Evolutionary conservation across 305 asterid genomes (phyloP).

Genomic region (Coffea humblotiana): DNA sequence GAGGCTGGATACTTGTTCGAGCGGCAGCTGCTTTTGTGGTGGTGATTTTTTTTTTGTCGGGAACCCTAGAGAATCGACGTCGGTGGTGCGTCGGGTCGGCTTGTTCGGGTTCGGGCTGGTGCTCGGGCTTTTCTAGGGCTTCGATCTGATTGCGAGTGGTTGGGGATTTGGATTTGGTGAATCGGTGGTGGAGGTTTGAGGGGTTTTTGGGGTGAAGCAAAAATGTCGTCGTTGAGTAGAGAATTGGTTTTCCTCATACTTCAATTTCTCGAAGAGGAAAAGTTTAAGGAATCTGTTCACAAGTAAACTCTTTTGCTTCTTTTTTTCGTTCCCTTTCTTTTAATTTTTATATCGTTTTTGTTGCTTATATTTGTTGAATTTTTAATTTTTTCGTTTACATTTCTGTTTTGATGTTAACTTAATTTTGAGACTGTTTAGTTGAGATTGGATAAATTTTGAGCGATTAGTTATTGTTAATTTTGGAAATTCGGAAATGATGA

Average conservation of each 20-base stretch:
- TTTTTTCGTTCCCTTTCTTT: slow-evolving; percentile 6
- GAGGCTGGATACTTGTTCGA: neutral
- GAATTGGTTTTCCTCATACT: slow-evolving; percentile 96
- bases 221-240: slow-evolving; percentile 94
- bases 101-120: slow-evolving; percentile 3
- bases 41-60: slow-evolving; percentile 7
- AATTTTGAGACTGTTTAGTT: neutral
- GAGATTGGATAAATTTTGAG: slow-evolving; percentile 2
- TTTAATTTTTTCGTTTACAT: slow-evolving; percentile 1
- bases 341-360: slow-evolving; percentile 16
- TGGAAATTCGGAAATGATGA: neutral
- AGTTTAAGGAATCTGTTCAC: slow-evolving; percentile 97
- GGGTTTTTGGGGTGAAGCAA: slow-evolving; percentile 14
- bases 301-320: slow-evolving; percentile 36
- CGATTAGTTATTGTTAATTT: slow-evolving; percentile 7
- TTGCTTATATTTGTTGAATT: slow-evolving; percentile 1
- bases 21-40: neutral
- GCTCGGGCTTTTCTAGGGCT: slow-evolving; percentile 29
- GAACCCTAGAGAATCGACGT: slow-evolving; percentile 64
- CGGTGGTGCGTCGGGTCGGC: slow-evolving; percentile 38
- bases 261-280: slow-evolving; percentile 96
- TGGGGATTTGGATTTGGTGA: slow-evolving; percentile 13
- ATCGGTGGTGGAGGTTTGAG: slow-evolving; percentile 24
- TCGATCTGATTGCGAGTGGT: slow-evolving; percentile 53
- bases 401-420: neutral